These are phyloP conservation scores for Umbelopsis sp. DNA, from an alignment of 192 early-diverging fungal genomes.

Conservation along the genomic window DNA sequence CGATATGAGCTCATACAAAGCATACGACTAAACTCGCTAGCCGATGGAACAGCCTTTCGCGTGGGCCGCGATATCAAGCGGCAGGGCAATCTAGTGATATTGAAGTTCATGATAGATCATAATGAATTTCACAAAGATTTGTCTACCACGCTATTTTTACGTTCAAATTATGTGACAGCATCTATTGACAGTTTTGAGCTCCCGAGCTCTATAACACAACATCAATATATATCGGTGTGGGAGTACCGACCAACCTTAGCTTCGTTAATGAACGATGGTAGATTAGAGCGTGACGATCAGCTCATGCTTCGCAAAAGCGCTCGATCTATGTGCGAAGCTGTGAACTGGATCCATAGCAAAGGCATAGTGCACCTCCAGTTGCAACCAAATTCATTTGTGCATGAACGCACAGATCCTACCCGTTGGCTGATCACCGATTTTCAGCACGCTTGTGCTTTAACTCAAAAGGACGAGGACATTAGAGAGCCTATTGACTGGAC, in stretches of 20 bases:
- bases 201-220: conserved; percentile 5
- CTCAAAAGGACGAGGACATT: not conserved
- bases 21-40: not conserved
- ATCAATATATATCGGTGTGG: not conserved
- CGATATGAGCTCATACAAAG: conserved; percentile 13
- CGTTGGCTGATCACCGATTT: conserved; percentile 5
- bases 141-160: not conserved
- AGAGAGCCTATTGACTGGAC: conserved; percentile 9
- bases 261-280: not conserved
- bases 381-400: not conserved
- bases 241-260: conserved; percentile 5
- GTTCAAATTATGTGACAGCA: not conserved
- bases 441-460: not conserved
- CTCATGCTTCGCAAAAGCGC: conserved; percentile 4
- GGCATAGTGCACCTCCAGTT: conserved; percentile 9
- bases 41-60: conserved; percentile 9
- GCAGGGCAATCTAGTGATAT: not conserved
- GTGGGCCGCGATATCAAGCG: conserved; percentile 10
- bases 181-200: conserved; percentile 12
- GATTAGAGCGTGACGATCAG: conserved; percentile 2
- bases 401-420: not conserved
- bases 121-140: conserved; percentile 17
- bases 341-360: conserved; percentile 10
- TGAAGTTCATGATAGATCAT: conserved; percentile 9
- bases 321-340: conserved; percentile 7